Conservation (phyloP, 1,139 yeast species). For the Lodderomyces theae region DNA sequence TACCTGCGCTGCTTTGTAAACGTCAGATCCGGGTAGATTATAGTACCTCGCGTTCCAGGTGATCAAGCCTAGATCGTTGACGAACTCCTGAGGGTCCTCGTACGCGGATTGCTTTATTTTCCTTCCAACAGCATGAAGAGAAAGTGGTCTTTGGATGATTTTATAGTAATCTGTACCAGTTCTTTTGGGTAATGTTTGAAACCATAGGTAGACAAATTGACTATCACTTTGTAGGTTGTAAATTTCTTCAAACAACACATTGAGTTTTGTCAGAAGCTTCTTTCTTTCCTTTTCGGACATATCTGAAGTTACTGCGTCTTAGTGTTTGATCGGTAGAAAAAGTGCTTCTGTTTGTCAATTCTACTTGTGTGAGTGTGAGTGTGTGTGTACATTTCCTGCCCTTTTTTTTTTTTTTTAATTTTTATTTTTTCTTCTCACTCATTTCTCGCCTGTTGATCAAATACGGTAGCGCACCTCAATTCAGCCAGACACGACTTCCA, state of each 20-base stretch:
- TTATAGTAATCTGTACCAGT: conserved; percentile 45
- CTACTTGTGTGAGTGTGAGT: too few relatives aligned
- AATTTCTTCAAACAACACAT: conserved; percentile 39
- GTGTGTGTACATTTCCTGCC: too few relatives aligned
- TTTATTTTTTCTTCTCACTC: background rate
- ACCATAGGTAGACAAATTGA: conserved; percentile 42
- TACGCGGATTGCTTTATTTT: conserved; percentile 52
- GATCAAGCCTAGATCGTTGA: conserved; percentile 76
- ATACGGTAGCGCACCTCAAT: background rate
- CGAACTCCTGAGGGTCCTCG: conserved; percentile 60
- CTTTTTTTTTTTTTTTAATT: too few relatives aligned
- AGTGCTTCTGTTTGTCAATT: too few relatives aligned
- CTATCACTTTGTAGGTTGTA: conserved; percentile 48
- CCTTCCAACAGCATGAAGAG: conserved; percentile 42
- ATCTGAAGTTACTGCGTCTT: background rate
- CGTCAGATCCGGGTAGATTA: conserved; percentile 66
- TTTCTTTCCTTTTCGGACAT: conserved; percentile 39
- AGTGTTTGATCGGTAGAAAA: background rate
- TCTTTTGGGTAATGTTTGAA: conserved; percentile 53
- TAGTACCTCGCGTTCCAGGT: conserved; percentile 87
- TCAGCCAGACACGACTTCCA: too few relatives aligned
- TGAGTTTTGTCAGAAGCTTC: conserved; percentile 41
- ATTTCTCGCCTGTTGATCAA: background rate
- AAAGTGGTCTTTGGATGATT: conserved; percentile 40
- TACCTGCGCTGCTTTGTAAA: conserved; percentile 69